Base-by-base conservation (phyloP, 768 basidiomycete genomes). In the Tricholoma matsutake region DNA sequence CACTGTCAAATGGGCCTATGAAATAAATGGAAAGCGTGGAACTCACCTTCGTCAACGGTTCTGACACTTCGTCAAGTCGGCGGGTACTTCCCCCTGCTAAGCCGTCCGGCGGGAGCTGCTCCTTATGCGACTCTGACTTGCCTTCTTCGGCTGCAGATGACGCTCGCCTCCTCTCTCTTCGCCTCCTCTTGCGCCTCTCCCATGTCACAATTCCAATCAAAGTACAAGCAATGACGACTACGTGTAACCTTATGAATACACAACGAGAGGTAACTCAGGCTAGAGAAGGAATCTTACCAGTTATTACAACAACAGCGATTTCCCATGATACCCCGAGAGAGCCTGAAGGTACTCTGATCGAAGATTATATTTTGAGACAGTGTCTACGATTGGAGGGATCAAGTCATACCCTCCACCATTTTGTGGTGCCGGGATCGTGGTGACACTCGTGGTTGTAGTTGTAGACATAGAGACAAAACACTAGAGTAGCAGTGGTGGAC, bases 251-350 rank as follows among this genome's bases (percentile, higher is more conserved):
- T 11, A 34, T 55, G 3, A 16, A 34, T 25, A 18, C 22, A 25
- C 22, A 25, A 25, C 22, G 22, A 25, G 22, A 25, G 22, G 13
- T n/a, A n/a, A 14, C n/a, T n/a, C n/a, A n/a, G n/a, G n/a, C 29
- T 25, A 25, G 11, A 14, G 11, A 11, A 32, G 35, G 2, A 6
- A 55, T 69, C 76, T 61, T 54, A 78, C 78, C 56, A 56, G 75
- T 72, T 10, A 75, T 63, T 9, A 70, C 69, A 34, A 75, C 65
- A 28, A 79, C 65, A 9, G 73, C 76, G 16, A 74, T 70, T 62
- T 79, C 77, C 77, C 77, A 78, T 47, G 72, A 67, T n/a, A 66
- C 49, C 4, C 74, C 71, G 20, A 78, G 65, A 62, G 77, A 76
- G 1, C 71, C 72, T 31, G 63, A 63, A 11, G 65, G 63, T 14